Base-by-base conservation (phyloP, 805 yeast genomes). In the Candida boleticola region DNA sequence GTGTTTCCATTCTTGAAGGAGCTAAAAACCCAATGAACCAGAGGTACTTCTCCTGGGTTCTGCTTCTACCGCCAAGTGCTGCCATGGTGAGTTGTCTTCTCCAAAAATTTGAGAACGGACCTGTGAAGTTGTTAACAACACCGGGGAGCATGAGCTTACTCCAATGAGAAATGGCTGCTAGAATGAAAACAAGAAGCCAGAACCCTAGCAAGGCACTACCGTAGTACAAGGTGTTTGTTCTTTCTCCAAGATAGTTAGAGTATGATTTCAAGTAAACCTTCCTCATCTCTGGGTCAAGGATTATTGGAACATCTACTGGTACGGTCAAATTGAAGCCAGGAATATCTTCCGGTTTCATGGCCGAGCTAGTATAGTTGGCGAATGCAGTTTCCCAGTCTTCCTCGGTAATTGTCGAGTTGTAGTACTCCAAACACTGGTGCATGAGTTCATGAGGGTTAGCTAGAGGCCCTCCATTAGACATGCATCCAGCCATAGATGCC, bases 151-250 rank as follows among this genome's bases (percentile, higher is more conserved):
- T 27, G 3, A 60, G 19, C 42, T 62, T 65, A 33, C 62, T 35
- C 73, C 73, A 68, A 44, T 68, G 35, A 19, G 26, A 29, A 1
- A 57, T 20, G 4, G 63, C 54, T 1, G 58, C 66, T 2, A 57
- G 11, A 0, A 43, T 21, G 25, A 63, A 56, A 2, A 64, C 59
- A 0, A 48, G 43, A 2, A 50, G 43, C 75, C 75, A 70, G 44
- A 55, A 70, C 3, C 51, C 21, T 1, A 59, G 53, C 32, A 67
- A 36, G 36, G 51, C 52, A 22, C 54, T 57, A 16, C 73, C 83
- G 52, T 73, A 59, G 44, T 60, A 66, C 22, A 76, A 65, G 2
- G 82, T 74, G 18, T 61, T 60, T 41, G 66, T 68, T 42, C 65
- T 67, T 52, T 68, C 69, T 7, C 73, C 73, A 34, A 68, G 52